Conservation (phyloP, 306 rosid genomes). For the Astragalus membranaceus region DNA sequence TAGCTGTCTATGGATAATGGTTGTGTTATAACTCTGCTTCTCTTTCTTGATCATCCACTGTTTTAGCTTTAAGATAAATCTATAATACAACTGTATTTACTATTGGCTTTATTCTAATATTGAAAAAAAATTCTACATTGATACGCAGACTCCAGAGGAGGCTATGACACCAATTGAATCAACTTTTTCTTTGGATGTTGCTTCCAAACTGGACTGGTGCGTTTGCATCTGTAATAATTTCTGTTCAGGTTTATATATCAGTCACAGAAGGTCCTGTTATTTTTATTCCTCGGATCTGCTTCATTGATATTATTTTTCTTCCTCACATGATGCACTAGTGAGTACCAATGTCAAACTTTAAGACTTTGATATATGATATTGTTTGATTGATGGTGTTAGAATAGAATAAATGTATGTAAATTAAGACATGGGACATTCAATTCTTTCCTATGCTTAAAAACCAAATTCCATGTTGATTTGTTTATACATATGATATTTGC, state of each 20-base stretch:
- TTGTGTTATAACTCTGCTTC: not conserved
- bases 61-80: not conserved
- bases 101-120: constrained; percentile 17
- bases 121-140: constrained; percentile 7
- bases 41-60: constrained; percentile 10
- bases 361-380: not conserved
- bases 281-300: not conserved
- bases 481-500: not conserved
- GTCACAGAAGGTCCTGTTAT: not conserved
- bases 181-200: constrained; percentile 88
- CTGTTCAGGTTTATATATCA: not conserved
- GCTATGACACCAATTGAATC: constrained; percentile 99
- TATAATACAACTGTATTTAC: not conserved
- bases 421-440: not conserved
- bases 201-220: constrained; percentile 90
- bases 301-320: not conserved
- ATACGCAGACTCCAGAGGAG: constrained; percentile 84
- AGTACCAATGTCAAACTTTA: not conserved
- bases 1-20: constrained; percentile 3
- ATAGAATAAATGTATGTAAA: not conserved
- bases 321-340: not conserved
- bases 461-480: not conserved
- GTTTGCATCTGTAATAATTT: constrained; percentile 22
- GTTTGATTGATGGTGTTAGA: not conserved
- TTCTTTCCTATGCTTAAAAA: not conserved